Evolutionary conservation across 306 rosid genomes (phyloP), one percentile per base, ranked within the genome.

Genomic region (Castanospermum australe): DNA sequence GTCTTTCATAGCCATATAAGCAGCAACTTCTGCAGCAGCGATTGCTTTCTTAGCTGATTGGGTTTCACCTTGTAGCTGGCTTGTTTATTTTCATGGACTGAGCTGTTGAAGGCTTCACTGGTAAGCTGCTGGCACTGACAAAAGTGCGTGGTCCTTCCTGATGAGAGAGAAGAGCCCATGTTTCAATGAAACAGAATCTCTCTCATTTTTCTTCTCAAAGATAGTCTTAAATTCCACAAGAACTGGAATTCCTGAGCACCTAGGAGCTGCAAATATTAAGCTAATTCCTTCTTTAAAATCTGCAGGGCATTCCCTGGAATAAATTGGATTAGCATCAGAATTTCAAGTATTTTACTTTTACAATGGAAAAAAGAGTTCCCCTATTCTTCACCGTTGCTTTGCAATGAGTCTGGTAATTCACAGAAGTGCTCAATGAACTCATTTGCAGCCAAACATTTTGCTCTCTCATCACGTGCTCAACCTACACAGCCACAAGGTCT

Each of bases 221-320:
- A 89, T 86, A 35, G 90, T 81, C 85, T 84, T 87, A 21, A 96
- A 88, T 1, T 92, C 71, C 33, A 79, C 82, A 2, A 96, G 93
- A 81, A 93, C 98, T 0, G 99, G 97, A 79, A 96, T 93, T 85
- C 93, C 98, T 1, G 99, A 89, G 87, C 98, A 96, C 89, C 99
- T 85, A 1, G 97, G 96, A 48, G 99, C 77, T 6, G 99, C 97
- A 86, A 96, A 96, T 57, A 93, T 89, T 75, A 96, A 67, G 84
- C 99, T 96, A 35, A 96, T 93, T 54, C 98, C 99, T 86, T 96
- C 99, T 73, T 96, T 96, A 61, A 96, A 89, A 87, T 96, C 99
- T 25, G 97, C 90, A 0, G 99, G 99, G 77, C 99, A 96, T 62
- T 89, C 93, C 89, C 98, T 95, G 92, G 10, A 79, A 66, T 36